Conservation (phyloP, 441 rosid genomes). For the Geranium incanum region DNA sequence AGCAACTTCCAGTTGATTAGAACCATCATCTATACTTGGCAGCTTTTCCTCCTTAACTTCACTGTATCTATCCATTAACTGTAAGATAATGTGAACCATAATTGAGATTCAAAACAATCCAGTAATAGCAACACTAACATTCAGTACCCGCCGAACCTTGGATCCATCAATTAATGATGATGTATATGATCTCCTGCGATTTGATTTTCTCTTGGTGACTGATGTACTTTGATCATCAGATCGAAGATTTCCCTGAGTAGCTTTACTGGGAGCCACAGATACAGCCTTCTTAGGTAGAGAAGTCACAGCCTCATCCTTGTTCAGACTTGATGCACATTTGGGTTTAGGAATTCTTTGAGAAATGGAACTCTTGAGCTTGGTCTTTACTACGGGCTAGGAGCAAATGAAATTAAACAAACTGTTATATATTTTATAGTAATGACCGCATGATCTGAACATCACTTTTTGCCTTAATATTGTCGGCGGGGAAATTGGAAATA, state of each 20-base stretch:
- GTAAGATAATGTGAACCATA: slow-evolving; percentile 25
- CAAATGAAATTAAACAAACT: not conserved
- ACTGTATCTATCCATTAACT: slow-evolving; percentile 47
- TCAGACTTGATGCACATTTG: slow-evolving; percentile 25
- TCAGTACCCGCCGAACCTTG: slow-evolving; percentile 36
- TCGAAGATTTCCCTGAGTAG: slow-evolving; percentile 25
- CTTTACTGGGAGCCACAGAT: slow-evolving; percentile 33
- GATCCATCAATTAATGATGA: slow-evolving; percentile 60
- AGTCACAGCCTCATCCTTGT: slow-evolving; percentile 24
- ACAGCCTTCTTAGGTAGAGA: slow-evolving; percentile 30
- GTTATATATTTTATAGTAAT: not conserved
- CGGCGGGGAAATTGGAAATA: not conserved
- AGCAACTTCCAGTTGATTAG: slow-evolving; percentile 86
- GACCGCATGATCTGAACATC: not conserved
- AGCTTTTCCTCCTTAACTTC: slow-evolving; percentile 41
- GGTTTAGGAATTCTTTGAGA: slow-evolving; percentile 35
- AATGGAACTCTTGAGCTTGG: slow-evolving; percentile 32
- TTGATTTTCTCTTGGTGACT: slow-evolving; percentile 41
- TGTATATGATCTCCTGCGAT: slow-evolving; percentile 82
- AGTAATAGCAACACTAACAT: not conserved
- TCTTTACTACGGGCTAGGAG: slow-evolving; percentile 45
- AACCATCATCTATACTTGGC: slow-evolving; percentile 63
- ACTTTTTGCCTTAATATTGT: not conserved
- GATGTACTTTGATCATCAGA: slow-evolving; percentile 28
- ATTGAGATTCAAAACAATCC: slow-evolving; percentile 18